phyloP scores from a whole-genome alignment of 495 filamentous ascomycete genomes.

The Xylaria acuta region DNA sequence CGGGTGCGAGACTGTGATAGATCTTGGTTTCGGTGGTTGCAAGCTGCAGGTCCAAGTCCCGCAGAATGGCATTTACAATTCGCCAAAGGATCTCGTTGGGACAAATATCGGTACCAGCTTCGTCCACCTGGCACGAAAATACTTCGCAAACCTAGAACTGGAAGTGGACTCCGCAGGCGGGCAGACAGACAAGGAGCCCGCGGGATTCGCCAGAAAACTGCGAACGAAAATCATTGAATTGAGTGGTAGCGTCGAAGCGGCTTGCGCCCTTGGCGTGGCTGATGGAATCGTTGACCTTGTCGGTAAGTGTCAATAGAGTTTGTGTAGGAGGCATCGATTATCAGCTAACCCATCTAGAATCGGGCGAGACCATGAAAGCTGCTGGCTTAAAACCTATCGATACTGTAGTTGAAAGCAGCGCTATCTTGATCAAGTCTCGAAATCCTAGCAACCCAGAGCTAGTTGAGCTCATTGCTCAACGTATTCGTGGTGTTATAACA shows the following conservation, averaged over 20 bases:
- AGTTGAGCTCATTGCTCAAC: slow-evolving; percentile 78
- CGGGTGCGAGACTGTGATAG: slow-evolving; percentile 81
- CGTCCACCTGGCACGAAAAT: slow-evolving; percentile 76
- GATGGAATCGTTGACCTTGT: slow-evolving; percentile 98
- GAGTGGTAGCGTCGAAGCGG: slow-evolving; percentile 94
- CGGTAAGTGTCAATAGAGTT: slow-evolving; percentile 63
- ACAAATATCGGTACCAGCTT: slow-evolving; percentile 97
- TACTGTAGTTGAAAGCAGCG: slow-evolving; percentile 85
- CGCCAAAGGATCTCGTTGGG: slow-evolving; percentile 81
- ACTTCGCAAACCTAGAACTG: slow-evolving; percentile 79
- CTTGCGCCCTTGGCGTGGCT: slow-evolving; percentile 92
- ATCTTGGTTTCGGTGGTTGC: slow-evolving; percentile 89
- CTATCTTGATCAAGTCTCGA: slow-evolving; percentile 91
- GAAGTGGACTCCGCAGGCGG: slow-evolving; percentile 45
- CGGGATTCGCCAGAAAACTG: slow-evolving; percentile 53
- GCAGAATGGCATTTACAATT: slow-evolving; percentile 74
- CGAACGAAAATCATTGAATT: slow-evolving; percentile 88
- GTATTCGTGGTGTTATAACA: slow-evolving; percentile 93
- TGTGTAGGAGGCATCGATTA: background rate
- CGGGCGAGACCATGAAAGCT: slow-evolving; percentile 96
- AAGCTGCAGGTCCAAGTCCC: slow-evolving; percentile 96
- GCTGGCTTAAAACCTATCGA: slow-evolving; percentile 96
- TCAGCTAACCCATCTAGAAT: slow-evolving; percentile 64
- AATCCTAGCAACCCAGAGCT: slow-evolving; percentile 78
- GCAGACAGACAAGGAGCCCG: slow-evolving; percentile 4